A percentile compares a stretch with the other conserved stretches of the same genome.
These are phyloP conservation scores for Bruguiera sexangula DNA, from an alignment of 345 rosid species.

Conservation along the genomic window DNA sequence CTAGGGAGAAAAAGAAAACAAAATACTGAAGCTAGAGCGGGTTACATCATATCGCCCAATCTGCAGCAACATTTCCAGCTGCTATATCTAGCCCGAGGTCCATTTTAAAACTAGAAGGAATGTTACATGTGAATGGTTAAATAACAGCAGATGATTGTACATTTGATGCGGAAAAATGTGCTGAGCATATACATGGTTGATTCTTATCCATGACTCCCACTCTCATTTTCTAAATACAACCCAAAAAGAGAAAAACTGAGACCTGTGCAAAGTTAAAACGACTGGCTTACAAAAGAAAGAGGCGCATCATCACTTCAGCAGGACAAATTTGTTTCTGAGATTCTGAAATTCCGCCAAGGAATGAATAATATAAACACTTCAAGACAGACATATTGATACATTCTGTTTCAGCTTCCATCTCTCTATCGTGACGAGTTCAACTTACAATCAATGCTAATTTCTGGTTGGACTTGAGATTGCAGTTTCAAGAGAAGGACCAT, in stretches of 20 bases:
- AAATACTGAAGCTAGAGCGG: background rate
- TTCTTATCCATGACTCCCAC: background rate
- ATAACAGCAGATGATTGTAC: background rate
- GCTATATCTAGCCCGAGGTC: background rate
- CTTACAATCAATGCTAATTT: slow-evolving; percentile 24
- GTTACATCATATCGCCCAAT: background rate
- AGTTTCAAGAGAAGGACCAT: slow-evolving; percentile 18
- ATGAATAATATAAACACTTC: slow-evolving; percentile 1
- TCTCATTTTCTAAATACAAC: background rate
- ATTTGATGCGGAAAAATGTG: background rate
- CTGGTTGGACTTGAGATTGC: slow-evolving; percentile 17
- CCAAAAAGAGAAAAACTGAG: background rate
- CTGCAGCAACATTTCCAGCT: background rate
- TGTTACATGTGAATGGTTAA: background rate
- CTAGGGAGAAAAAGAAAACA: background rate
- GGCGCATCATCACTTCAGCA: background rate
- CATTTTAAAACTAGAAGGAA: too few species aligned
- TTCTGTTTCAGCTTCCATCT: slow-evolving; percentile 24
- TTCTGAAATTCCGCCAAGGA: slow-evolving; percentile 3
- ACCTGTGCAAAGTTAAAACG: background rate
- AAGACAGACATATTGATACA: slow-evolving; percentile 18
- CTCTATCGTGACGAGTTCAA: slow-evolving; percentile 16
- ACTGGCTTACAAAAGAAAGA: background rate
- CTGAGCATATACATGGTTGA: background rate
- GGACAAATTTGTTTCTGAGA: background rate